These are phyloP conservation scores for Aureobasidium sp. DNA, from an alignment of 2,329 filamentous ascomycete genomes.

Conservation along the genomic window DNA sequence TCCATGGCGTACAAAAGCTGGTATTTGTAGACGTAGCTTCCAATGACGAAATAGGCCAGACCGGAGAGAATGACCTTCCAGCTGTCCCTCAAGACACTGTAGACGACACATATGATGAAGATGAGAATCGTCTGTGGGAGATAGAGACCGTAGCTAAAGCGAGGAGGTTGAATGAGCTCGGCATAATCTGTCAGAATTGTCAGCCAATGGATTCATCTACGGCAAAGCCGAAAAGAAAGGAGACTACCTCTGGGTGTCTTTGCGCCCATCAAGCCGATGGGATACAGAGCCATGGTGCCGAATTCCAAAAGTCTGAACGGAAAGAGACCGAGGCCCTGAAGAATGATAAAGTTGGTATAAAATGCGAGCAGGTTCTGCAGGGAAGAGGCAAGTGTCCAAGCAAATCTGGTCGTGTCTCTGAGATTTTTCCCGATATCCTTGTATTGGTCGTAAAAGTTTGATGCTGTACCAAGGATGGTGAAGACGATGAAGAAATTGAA, in stretches of 20 bases:
- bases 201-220: neutral
- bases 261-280: slow-evolving; percentile 68
- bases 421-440: slow-evolving; percentile 63
- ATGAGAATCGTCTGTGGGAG: slow-evolving; percentile 86
- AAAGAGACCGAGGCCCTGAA: slow-evolving; percentile 89
- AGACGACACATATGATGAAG: slow-evolving; percentile 92
- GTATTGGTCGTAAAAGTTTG: slow-evolving; percentile 47
- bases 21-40: slow-evolving; percentile 91
- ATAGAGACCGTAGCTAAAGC: slow-evolving; percentile 95
- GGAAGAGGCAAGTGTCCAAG: slow-evolving; percentile 65
- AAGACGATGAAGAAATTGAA: slow-evolving; percentile 98
- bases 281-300: slow-evolving; percentile 76
- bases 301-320: slow-evolving; percentile 88
- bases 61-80: slow-evolving; percentile 78
- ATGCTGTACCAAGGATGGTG: slow-evolving; percentile 75
- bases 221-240: slow-evolving; percentile 14
- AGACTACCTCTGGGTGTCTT: slow-evolving; percentile 69
- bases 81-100: slow-evolving; percentile 75
- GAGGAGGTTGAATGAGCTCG: slow-evolving; percentile 70
- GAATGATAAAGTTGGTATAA: slow-evolving; percentile 88
- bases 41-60: slow-evolving; percentile 72
- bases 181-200: slow-evolving; percentile 58
- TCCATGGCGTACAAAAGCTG: slow-evolving; percentile 98
- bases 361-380: slow-evolving; percentile 71
- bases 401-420: slow-evolving; percentile 71